phyloP scores from a whole-genome alignment of 176 grass and related monocot species.

The Urochloa ruziziensis region DNA sequence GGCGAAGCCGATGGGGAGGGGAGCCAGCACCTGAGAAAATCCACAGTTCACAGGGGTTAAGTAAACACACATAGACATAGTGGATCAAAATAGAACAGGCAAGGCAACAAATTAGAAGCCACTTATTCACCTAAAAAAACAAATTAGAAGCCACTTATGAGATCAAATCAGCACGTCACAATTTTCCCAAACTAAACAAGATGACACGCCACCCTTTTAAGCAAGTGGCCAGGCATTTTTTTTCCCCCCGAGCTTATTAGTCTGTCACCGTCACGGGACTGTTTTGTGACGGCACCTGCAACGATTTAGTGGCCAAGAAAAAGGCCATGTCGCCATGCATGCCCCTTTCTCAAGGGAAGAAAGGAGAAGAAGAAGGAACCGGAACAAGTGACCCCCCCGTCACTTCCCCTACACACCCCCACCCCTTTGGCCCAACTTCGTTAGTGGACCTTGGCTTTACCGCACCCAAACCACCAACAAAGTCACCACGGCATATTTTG shows the following conservation, averaged over 20 bases:
- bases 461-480: neutral
- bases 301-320: neutral
- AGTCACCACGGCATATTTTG: constrained; percentile 17
- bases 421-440: neutral
- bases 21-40: constrained; percentile 57
- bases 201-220: neutral
- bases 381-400: neutral
- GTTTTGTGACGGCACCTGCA: neutral
- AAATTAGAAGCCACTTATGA: no score
- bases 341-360: constrained; percentile 6
- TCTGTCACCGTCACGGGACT: neutral
- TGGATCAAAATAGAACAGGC: no score
- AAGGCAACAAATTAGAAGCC: no score
- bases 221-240: neutral
- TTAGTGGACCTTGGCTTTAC: neutral
- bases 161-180: no score
- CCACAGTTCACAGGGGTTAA: neutral
- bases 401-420: no score
- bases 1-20: constrained; percentile 85
- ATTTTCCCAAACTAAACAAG: no score
- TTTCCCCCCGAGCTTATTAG: neutral
- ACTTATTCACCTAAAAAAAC: no score
- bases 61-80: no score
- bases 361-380: no score
- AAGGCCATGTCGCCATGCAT: neutral